Percentiles rank a stretch among this genome's conserved stretches.
Conservation (phyloP, 1,139 yeast genomes). For the Geotrichum europaeum region DNA sequence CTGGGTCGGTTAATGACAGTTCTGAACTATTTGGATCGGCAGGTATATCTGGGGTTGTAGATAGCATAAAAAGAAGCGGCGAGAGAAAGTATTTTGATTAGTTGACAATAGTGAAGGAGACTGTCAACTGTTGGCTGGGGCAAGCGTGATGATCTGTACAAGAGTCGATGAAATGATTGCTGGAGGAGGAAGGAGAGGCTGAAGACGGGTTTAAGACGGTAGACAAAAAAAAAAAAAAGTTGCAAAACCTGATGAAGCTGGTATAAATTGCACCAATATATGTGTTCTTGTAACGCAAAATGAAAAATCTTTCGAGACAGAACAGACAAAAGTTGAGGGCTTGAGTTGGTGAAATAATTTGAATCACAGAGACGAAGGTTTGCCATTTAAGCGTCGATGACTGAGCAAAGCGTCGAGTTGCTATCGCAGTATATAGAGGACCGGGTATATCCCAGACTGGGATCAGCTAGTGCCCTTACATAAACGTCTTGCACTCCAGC, state of each 20-base stretch:
- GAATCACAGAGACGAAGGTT: background rate
- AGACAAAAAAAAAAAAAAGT: background rate
- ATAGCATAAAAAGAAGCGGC: conserved; percentile 13
- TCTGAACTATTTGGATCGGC: background rate
- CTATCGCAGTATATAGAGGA: background rate
- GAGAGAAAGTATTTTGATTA: background rate
- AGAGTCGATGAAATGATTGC: background rate
- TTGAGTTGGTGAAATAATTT: background rate
- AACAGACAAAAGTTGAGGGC: background rate
- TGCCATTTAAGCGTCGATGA: background rate
- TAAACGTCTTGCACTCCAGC: background rate
- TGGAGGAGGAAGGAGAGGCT: background rate
- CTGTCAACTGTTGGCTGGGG: background rate
- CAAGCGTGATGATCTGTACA: background rate
- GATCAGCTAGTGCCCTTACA: background rate
- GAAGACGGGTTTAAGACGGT: background rate
- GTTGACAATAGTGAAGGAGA: background rate
- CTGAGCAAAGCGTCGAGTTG: background rate
- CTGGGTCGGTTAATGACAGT: background rate
- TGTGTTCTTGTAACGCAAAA: background rate
- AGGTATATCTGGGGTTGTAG: conserved; percentile 11
- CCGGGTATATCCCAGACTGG: background rate
- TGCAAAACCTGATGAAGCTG: background rate
- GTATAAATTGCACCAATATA: background rate
- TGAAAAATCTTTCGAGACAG: background rate